Conservation (phyloP, 1,139 yeast species). For the Blastobotrys illinoisensis region DNA sequence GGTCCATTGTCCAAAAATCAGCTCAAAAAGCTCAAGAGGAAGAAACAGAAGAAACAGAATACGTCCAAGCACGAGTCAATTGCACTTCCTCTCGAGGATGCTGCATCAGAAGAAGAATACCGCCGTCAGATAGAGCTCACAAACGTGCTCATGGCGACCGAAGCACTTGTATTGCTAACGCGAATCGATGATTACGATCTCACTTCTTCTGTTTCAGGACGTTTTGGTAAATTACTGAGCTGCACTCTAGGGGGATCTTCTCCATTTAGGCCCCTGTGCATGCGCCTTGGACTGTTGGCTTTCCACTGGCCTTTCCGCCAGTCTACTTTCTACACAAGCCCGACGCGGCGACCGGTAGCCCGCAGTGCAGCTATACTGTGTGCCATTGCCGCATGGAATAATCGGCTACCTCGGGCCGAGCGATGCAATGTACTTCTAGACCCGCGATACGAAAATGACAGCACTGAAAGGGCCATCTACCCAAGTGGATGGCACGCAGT, state of each 20-base stretch:
- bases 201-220: conserved; percentile 34
- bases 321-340: conserved; percentile 38
- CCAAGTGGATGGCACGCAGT: conserved; percentile 41
- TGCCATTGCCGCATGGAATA: conserved; percentile 39
- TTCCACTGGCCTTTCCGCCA: conserved; percentile 47
- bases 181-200: conserved; percentile 38
- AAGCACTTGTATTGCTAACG: conserved; percentile 40
- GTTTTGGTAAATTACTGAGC: conserved; percentile 29
- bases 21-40: conserved; percentile 34
- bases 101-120: conserved; percentile 23
- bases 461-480: conserved; percentile 34
- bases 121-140: conserved; percentile 31
- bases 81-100: conserved; percentile 19
- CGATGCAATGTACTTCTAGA: conserved; percentile 38
- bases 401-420: conserved; percentile 24
- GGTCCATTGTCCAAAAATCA: conserved; percentile 35
- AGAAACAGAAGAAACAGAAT: conserved; percentile 31
- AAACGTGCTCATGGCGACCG: conserved; percentile 37
- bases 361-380: conserved; percentile 40
- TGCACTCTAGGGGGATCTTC: conserved; percentile 34
- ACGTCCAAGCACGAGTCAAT: conserved; percentile 19
- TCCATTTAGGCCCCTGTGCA: conserved; percentile 32
- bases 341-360: conserved; percentile 40
- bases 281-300: conserved; percentile 40
- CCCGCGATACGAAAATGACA: conserved; percentile 38